A percentile compares a stretch with the other conserved stretches of the same genome.
phyloP scores from a whole-genome alignment of 148 eudicot species.

The Heliamphora exappendiculata region DNA sequence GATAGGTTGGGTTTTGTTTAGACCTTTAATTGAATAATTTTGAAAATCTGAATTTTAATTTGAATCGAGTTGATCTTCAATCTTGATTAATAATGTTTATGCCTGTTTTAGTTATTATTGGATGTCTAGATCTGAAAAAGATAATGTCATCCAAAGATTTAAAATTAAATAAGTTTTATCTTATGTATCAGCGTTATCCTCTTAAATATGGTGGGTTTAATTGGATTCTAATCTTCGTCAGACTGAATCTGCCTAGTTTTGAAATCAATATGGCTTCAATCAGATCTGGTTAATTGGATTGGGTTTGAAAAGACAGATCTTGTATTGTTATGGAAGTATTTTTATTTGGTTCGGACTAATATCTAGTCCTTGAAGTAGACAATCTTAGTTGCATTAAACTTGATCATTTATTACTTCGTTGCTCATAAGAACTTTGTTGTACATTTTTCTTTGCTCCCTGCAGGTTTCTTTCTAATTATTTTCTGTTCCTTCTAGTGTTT shows the following conservation, averaged over 20 bases:
- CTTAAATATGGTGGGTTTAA: not conserved
- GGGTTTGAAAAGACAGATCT: not conserved
- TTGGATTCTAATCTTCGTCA: not conserved
- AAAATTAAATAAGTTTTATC: too few relatives aligned
- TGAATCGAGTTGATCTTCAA: too few relatives aligned
- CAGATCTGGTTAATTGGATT: not conserved
- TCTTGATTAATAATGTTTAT: too few relatives aligned
- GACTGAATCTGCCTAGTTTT: not conserved
- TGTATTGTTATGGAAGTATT: not conserved
- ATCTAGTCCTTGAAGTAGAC: not conserved
- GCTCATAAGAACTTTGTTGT: not conserved
- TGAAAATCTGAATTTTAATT: too few relatives aligned
- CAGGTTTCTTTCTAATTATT: constrained; percentile 10
- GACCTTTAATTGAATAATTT: too few relatives aligned
- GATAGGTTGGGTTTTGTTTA: too few relatives aligned
- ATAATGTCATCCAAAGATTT: not conserved
- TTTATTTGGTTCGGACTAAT: not conserved
- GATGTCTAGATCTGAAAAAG: not conserved
- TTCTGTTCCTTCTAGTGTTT: constrained; percentile 14
- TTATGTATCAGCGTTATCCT: too few relatives aligned
- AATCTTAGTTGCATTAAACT: not conserved
- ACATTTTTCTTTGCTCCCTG: not conserved
- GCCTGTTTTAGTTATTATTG: too few relatives aligned
- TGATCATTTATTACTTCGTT: not conserved
- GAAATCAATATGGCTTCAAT: not conserved